Conservation (phyloP, 2,329 filamentous ascomycete species). For the Venturia effusa region DNA sequence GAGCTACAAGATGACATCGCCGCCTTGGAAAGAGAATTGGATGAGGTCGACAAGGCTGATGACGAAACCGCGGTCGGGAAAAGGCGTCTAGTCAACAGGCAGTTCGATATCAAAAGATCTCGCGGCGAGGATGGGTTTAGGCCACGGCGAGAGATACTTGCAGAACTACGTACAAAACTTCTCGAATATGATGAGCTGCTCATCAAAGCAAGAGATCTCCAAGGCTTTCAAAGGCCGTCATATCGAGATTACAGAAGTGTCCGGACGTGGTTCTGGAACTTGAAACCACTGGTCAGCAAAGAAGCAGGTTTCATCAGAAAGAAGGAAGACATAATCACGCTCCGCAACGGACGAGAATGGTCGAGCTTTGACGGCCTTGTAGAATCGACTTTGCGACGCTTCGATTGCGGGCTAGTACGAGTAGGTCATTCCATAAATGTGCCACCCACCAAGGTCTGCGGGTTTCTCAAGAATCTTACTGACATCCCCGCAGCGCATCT, state of each 20-base stretch:
- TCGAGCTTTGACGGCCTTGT: conserved; percentile 30
- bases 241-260: conserved; percentile 30
- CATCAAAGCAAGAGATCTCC: conserved; percentile 26
- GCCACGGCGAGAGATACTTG: conserved; percentile 15
- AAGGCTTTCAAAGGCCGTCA: conserved; percentile 28
- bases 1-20: conserved; percentile 29
- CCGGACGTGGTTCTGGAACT: conserved; percentile 25
- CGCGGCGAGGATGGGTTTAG: conserved; percentile 12
- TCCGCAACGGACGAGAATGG: conserved; percentile 29
- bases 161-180: conserved; percentile 15
- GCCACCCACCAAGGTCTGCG: background rate
- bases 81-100: conserved; percentile 10
- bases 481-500: conserved; percentile 20
- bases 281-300: conserved; percentile 25
- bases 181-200: conserved; percentile 23
- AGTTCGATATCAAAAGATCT: conserved; percentile 13
- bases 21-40: conserved; percentile 26
- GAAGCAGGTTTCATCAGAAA: conserved; percentile 27
- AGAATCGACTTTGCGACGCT: conserved; percentile 22
- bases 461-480: background rate
- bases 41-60: conserved; percentile 19
- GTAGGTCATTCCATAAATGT: conserved; percentile 16
- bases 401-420: conserved; percentile 19
- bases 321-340: conserved; percentile 31
- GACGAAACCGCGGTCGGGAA: conserved; percentile 3